Base-by-base conservation (phyloP, 2,329 filamentous ascomycete genomes). In the Alternaria sp. region DNA sequence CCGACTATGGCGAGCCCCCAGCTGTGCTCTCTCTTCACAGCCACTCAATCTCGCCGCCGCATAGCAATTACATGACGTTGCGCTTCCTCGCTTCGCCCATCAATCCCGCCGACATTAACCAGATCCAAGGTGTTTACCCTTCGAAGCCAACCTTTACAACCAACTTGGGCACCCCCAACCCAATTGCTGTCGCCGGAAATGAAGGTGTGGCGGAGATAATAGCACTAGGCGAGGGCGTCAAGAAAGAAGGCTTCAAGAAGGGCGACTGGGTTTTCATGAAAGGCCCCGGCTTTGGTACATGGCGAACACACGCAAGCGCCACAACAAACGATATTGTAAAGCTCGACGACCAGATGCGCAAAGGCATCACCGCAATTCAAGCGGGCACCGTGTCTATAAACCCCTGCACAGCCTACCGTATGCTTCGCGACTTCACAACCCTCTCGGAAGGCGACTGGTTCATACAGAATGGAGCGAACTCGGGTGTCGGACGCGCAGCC, bases 101-200 rank as follows among this genome's bases (percentile, higher is more conserved):
- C 78, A 99, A 99, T 81, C 95, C 95, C 24, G 93, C 95, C 72
- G 95, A 99, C 80, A 91, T 99, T 78, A 99, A 99, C 83, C 94
- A 94, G 72, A 91, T 99, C 72, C 95, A 99, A 82, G 95, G 95
- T 66, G 93, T 94, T 4, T 99, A 99, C 81, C 94, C 94, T 61
- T 88, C 88, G 44, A 92, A 92, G 75, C 93, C 93, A 0, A 82
- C 85, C 42, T 93, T 96, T 79, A 88, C 87, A 17, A 88, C 88
- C 5, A 79, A 86, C 1, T 86, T 99, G 54, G 91, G 93, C 56
- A 97, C 93, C 0, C 67, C 87, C 1, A 82, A 88, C 24, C 92
- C 93, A 2, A 86, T 90, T 7, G 91, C 92, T 1, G 86, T 95
- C 1, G 90, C 88, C 1, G 93, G 93, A 26, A 98, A 97, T 75